Evolutionary conservation across 768 basidiomycete genomes (phyloP), one percentile per base, ranked within the genome.

Genomic region (Gymnopilus dilepis): DNA sequence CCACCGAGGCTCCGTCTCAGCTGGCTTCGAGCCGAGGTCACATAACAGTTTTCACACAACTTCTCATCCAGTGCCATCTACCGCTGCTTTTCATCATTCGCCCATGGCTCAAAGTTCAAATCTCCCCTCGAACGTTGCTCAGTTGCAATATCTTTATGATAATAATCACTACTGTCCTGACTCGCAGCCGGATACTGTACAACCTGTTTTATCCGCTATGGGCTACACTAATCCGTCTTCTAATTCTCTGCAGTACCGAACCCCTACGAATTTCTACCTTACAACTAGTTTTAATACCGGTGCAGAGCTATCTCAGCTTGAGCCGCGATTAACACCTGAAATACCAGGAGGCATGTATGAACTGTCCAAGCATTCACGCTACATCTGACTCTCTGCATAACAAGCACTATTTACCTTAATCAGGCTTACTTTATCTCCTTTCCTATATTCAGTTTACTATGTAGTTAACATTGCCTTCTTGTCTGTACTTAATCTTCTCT

Each of bases 171-270:
- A 57, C 31, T 40, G 38, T 24, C 12, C 21, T 38, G 31, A 60
- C 33, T 60, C 55, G 53, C 62, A 52, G 12, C 28, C 33, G 38
- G 56, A 50, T 31, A 40, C 33, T 55, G 26, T 21, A 13, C 34
- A 41, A 8, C 47, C 58, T 13, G 22, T 38, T 15, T 37, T 48
- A 26, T 24, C 62, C 21, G 43, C 62, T 6, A 22, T 52, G 47
- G 42, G 42, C 28, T 59, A 64, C 41, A 31, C 48, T 26, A 69
- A 69, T 9, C 73, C 72, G 5, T 67, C 73, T 26, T 59, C 75
- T 42, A 72, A 70, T 12, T 71, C 70, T 6, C 69, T 73, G 3
- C 74, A 74, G 52, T 68, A 70, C 48, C 70, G 71, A 4, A 7
- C 33, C 2, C 40, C 22, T 38, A 53, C 43, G 7, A 48, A 34